Evolutionary conservation across 1,139 yeast species (phyloP).

Genomic region (Candida labiduridarum): DNA sequence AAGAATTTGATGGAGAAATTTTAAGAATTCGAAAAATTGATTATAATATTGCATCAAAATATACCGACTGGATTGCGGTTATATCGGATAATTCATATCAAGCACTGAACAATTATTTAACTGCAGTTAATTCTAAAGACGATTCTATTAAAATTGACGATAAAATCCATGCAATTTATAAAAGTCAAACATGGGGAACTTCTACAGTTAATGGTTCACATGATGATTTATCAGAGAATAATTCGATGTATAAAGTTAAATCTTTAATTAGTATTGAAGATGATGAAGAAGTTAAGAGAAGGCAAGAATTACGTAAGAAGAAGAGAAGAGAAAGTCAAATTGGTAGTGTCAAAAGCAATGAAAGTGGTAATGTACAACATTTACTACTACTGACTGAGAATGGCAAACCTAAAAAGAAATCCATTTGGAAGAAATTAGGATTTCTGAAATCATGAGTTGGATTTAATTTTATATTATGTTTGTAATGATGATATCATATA

Average conservation of each 20-base stretch:
- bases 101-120: conserved; percentile 30
- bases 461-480: too few relatives aligned
- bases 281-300: conserved; percentile 25
- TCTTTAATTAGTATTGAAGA: conserved; percentile 39
- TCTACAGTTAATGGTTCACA: conserved; percentile 2
- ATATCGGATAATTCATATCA: conserved; percentile 34
- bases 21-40: neutral
- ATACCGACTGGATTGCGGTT: conserved; percentile 24
- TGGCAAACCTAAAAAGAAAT: conserved; percentile 23
- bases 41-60: conserved; percentile 15
- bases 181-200: conserved; percentile 21
- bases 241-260: conserved; percentile 42
- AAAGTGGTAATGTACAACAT: neutral
- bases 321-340: conserved; percentile 12
- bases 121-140: conserved; percentile 22
- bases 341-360: conserved; percentile 12
- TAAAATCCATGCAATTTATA: conserved; percentile 37
- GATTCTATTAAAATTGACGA: conserved; percentile 23
- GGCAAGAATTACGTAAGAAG: conserved; percentile 18
- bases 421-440: conserved; percentile 37
- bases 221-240: conserved; percentile 10
- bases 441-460: conserved; percentile 24
- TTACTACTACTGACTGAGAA: neutral
- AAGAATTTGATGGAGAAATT: conserved; percentile 4
- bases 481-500: too few relatives aligned